Evolutionary conservation across 1,139 yeast genomes (phyloP).

Genomic region (Debaryomycetaceae sp.): DNA sequence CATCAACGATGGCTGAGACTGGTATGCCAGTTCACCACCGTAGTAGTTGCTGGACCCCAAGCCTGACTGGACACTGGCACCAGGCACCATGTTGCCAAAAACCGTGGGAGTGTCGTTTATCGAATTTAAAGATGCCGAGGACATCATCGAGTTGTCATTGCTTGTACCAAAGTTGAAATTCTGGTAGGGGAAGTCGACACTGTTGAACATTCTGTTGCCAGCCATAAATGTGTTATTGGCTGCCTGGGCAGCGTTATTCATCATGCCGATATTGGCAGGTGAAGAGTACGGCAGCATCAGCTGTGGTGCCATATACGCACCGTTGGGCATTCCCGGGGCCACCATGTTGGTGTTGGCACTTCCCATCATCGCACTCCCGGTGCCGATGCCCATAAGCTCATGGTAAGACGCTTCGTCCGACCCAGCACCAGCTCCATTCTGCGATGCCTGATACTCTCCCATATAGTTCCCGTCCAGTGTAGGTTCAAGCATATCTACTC

Average conservation of each 20-base stretch:
- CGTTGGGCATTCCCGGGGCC: background rate
- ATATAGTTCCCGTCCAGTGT: background rate
- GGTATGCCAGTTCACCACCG: background rate
- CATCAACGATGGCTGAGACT: background rate
- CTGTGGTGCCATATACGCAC: background rate
- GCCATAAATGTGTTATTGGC: background rate
- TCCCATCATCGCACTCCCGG: background rate
- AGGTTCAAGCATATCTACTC: background rate
- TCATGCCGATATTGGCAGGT: background rate
- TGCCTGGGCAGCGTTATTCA: background rate
- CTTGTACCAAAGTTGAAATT: background rate
- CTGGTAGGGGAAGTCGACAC: constrained; percentile 1
- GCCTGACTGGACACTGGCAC: constrained; percentile 1
- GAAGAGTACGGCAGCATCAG: background rate
- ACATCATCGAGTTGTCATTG: background rate
- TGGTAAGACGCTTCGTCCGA: background rate
- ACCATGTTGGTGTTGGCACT: background rate
- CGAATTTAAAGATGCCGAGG: constrained; percentile 10
- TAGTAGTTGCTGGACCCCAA: background rate
- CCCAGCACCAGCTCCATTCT: background rate
- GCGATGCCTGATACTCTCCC: background rate
- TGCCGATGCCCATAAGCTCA: background rate
- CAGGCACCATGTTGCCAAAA: constrained; percentile 3
- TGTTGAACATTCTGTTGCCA: constrained; percentile 1
- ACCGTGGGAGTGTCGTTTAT: constrained; percentile 9